Evolutionary conservation across 805 yeast species (phyloP).

Genomic region (Cyberlindnera japonica): DNA sequence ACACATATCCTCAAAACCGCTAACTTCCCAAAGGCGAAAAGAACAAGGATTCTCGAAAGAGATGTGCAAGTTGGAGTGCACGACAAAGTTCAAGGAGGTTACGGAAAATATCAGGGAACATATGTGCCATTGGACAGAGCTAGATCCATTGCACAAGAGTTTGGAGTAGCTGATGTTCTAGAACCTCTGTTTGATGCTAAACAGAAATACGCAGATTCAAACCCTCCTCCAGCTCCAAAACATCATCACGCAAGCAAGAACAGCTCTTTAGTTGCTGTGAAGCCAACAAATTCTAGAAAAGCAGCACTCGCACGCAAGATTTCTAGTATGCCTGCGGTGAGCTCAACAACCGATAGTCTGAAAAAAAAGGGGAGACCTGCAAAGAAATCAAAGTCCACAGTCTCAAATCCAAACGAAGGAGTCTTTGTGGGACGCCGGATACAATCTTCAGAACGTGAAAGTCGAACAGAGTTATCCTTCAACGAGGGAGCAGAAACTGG

Average conservation of each 20-base stretch:
- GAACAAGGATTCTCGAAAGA: slow-evolving; percentile 87
- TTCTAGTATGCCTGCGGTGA: slow-evolving; percentile 23
- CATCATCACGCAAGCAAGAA: slow-evolving; percentile 57
- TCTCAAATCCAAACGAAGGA: slow-evolving; percentile 24
- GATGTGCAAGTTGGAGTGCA: slow-evolving; percentile 90
- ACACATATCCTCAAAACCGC: slow-evolving; percentile 94
- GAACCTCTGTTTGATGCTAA: slow-evolving; percentile 63
- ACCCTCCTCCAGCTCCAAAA: slow-evolving; percentile 61
- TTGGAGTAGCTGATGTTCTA: slow-evolving; percentile 59
- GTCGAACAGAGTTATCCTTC: no score
- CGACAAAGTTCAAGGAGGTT: slow-evolving; percentile 96
- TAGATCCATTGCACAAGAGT: slow-evolving; percentile 57
- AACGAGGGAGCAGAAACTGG: slow-evolving; percentile 6
- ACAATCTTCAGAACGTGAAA: no score
- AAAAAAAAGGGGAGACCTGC: slow-evolving; percentile 29
- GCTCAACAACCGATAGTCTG: not conserved
- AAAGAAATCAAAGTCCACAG: slow-evolving; percentile 17
- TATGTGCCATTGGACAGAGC: slow-evolving; percentile 91
- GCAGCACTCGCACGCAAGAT: slow-evolving; percentile 22
- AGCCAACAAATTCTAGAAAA: slow-evolving; percentile 15
- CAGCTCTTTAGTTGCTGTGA: slow-evolving; percentile 16
- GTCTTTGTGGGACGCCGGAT: slow-evolving; percentile 24
- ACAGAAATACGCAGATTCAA: slow-evolving; percentile 44
- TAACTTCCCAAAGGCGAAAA: slow-evolving; percentile 87
- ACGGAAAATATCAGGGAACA: slow-evolving; percentile 95